Base-by-base conservation (phyloP, 148 eudicot species). In the Vaccinium myrtillus region DNA sequence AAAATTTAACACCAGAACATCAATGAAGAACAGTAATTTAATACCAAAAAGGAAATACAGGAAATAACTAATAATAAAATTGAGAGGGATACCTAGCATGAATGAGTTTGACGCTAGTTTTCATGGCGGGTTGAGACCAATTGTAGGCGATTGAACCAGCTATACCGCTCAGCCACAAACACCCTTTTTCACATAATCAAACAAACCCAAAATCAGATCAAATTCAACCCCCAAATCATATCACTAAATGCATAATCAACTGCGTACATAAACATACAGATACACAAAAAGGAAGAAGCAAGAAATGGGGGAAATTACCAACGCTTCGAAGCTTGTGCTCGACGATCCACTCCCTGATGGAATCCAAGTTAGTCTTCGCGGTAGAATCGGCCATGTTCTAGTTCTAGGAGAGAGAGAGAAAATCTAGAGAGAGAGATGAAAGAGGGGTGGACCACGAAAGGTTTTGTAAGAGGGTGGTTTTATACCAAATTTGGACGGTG, bases 41-140 rank as follows among this genome's bases (percentile, higher is more conserved):
- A 69, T 30, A 13, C 18, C 18, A 4, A 69, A 36, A n/a, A 13
- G 39, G 16, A 69, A 69, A 11, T 12, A 25, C 13, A 27, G 10
- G 39, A 36, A 27, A 67, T 32, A 30, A 30, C 74, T 0, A 14
- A 12, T 2, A 25, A 19, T 9, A 14, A 13, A 8, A 59, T 8
- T 1, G 4, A 3, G 48, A 83, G 10, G 14, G 19, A 27, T 88
- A 94, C 98, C 98, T 94, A 51, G 96, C 98, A 50, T 94, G 98
- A 79, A 94, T 94, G 78, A 94, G 87, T 85, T 87, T 88, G 77
- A 94, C 98, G 85, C 98, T 94, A 83, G 98, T 93, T 86, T 94
- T 93, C 98, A 94, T 94, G 80, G 90, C 89, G 12, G 98, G 96
- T 39, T 93, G 94, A 87, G 98, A 93, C 98, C 98, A 94, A 88